Conservation (phyloP, 108 stramenopile species). For the Ochromonas danica region DNA sequence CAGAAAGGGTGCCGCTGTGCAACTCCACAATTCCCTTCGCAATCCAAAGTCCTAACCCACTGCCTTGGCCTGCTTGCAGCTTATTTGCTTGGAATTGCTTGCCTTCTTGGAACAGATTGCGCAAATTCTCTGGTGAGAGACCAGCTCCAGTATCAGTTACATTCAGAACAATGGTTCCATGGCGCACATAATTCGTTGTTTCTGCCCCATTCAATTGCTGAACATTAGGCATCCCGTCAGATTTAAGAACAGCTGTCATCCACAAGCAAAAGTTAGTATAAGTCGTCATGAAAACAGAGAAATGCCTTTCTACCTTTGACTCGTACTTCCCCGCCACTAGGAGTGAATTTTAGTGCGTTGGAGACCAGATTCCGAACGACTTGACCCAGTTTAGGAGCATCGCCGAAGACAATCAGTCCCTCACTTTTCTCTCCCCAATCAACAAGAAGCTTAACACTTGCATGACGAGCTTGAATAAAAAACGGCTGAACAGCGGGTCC, state of each 20-base stretch:
- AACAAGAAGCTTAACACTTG: neutral
- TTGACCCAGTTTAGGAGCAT: neutral
- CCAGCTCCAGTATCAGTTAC: conserved; percentile 66
- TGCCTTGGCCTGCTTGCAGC: conserved; percentile 65
- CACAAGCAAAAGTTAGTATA: neutral
- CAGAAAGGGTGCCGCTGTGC: conserved; percentile 49
- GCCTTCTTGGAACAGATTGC: conserved; percentile 57
- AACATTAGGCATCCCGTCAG: neutral
- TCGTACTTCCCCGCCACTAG: neutral
- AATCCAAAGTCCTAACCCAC: conserved; percentile 66
- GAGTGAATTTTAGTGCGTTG: conserved; percentile 29
- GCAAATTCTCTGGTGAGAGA: conserved; percentile 53
- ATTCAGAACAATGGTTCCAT: neutral
- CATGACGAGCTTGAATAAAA: neutral
- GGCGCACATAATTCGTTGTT: neutral
- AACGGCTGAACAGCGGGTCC: neutral
- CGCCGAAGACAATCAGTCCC: neutral
- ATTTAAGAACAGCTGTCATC: neutral
- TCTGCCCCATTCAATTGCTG: neutral
- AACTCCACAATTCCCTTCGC: conserved; percentile 64
- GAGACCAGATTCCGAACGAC: conserved; percentile 31
- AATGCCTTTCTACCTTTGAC: neutral
- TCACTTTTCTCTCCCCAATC: neutral
- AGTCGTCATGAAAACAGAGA: neutral
- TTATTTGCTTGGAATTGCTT: conserved; percentile 66